Base-by-base conservation (phyloP, 148 eudicot species). In the Silene uniflora region DNA sequence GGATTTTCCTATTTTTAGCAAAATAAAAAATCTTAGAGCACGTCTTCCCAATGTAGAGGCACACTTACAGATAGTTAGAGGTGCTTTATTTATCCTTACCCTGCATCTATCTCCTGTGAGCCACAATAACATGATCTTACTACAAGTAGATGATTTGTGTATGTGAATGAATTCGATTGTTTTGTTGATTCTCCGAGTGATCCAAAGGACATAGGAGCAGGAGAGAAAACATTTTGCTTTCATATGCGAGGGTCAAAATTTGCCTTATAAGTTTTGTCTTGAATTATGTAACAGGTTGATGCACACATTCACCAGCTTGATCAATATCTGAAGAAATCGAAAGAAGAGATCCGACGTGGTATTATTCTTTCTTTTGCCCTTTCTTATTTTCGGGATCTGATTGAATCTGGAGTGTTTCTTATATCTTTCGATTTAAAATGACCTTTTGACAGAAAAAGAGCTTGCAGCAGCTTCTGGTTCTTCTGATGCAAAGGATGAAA, bases 271-370 rank as follows among this genome's bases (percentile, higher is more conserved):
- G 32, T 66, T 66, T 62, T 60, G 78, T 59, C 39, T 60, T 73
- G 73, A 60, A 68, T 72, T 16, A 25, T 77, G 60, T 65, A 71
- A 84, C 77, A 93, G 98, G 98, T 94, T 59, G 98, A 94, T 83
- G 73, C 93, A 72, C 97, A 94, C 76, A 83, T 94, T 79, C 98
- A 94, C 73, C 98, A 91, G 75, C 97, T 94, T 77, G 98, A 94
- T 88, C 96, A 91, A 76, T 92, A 91, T 79, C 79, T 94, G 77
- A 91, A 82, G 81, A 90, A 83, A 67, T 81, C 87, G 77, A 90
- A 93, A 78, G 96, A 91, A 86, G 98, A 91, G 62, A 87, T 79
- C 47, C 86, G 90, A 24, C 93, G 92, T 21, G 96, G 97, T 94
- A 89, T 71, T 94, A 89, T 71, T 76, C 60, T 75, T 22, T 52